Evolutionary conservation across 306 rosid genomes (phyloP).

Genomic region (Mimosa pudica): DNA sequence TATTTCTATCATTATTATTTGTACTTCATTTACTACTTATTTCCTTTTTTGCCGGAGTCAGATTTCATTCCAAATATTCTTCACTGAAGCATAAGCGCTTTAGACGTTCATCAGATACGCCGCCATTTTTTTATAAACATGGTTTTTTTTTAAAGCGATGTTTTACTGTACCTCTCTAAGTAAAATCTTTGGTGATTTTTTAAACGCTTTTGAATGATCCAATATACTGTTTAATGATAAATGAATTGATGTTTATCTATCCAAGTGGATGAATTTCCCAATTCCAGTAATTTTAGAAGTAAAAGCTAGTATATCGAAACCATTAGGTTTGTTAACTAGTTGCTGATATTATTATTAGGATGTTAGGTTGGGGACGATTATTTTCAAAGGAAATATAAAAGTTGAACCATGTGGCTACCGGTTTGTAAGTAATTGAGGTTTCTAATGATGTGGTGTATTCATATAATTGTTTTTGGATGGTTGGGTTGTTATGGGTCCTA

Average conservation of each 20-base stretch:
- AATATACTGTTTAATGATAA: constrained; percentile 19
- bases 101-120: constrained; percentile 27
- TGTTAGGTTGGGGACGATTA: constrained; percentile 39
- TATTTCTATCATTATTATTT: constrained; percentile 20
- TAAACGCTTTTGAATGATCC: constrained; percentile 28
- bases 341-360: too few relatives aligned
- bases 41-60: constrained; percentile 35
- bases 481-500: constrained; percentile 47
- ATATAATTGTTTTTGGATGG: constrained; percentile 37
- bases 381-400: constrained; percentile 18
- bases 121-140: too few relatives aligned
- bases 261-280: constrained; percentile 33
- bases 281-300: neutral
- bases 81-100: constrained; percentile 32
- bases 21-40: constrained; percentile 29
- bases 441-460: constrained; percentile 39
- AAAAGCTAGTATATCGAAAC: neutral
- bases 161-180: constrained; percentile 1
- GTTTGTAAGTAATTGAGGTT: constrained; percentile 15
- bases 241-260: neutral
- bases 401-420: constrained; percentile 11
- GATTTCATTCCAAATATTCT: constrained; percentile 25
- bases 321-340: too few relatives aligned
- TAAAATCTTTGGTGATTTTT: constrained; percentile 12
- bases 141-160: constrained; percentile 1